Percentiles rank a stretch among this genome's conserved stretches.
Conservation (phyloP, 2,329 filamentous ascomycete genomes). For the Colletotrichum lindemuthianum region DNA sequence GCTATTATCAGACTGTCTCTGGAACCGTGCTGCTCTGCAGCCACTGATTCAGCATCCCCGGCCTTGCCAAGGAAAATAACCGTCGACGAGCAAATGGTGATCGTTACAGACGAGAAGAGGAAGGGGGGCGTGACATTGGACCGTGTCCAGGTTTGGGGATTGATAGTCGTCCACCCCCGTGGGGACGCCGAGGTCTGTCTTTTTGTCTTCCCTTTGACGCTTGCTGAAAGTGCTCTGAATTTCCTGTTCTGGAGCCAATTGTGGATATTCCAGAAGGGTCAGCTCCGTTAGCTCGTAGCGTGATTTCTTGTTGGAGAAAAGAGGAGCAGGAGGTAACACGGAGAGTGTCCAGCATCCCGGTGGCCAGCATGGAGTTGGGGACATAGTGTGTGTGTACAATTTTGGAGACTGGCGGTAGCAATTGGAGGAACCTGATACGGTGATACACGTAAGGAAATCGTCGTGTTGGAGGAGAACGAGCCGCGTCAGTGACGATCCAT, state of each 20-base stretch:
- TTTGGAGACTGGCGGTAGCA: too few species aligned
- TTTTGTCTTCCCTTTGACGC: conserved; percentile 9
- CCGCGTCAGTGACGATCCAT: conserved; percentile 23
- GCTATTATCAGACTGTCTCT: conserved; percentile 2
- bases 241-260: too few species aligned
- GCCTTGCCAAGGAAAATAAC: conserved; percentile 22
- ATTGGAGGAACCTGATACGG: background rate
- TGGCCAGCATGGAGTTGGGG: too few species aligned
- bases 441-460: too few species aligned
- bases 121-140: background rate
- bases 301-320: background rate
- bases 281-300: background rate
- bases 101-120: conserved; percentile 10
- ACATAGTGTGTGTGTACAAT: too few species aligned
- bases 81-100: conserved; percentile 7
- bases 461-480: background rate
- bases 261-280: too few species aligned
- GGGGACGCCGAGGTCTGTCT: conserved; percentile 5
- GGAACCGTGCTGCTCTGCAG: conserved; percentile 10
- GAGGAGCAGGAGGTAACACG: background rate
- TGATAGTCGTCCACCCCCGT: conserved; percentile 15
- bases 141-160: background rate
- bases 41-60: conserved; percentile 25
- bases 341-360: too few species aligned
- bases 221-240: background rate